Base-by-base conservation (phyloP, 2,329 filamentous ascomycete species). In the Nothophoma quercina region DNA sequence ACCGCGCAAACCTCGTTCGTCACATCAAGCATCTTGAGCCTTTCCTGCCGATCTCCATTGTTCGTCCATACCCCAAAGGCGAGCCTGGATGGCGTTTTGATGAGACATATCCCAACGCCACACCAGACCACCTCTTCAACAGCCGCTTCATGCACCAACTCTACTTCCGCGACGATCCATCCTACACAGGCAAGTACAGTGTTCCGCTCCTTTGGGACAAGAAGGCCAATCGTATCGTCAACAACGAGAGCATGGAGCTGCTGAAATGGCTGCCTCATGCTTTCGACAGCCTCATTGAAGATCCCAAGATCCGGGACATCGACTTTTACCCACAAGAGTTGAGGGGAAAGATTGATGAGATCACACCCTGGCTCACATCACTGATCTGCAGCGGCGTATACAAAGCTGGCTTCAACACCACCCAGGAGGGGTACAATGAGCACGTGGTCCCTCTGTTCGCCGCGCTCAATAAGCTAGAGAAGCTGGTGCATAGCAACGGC, bases 11-110 rank as follows among this genome's bases (percentile, higher is more conserved):
- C 59, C 71, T 88, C 9, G 76, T 84, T 7, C 78, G 84, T 5
- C 77, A 85, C 40, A 74, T 88, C 40, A 85, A 86, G 63, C 81
- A 82, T 26, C 77, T 88, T 2, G 75, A 81, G 26, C 70, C 79
- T 9, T 74, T 82, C 28, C 81, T 88, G 34, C 76, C 80, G 5
- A 63, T 86, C 16, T 85, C 82, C 1, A 75, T 88, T 4, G 85
- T 88, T 1, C 83, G 83, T 59, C 82, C 86, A 0, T 89, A 88
- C 56, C 87, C 87, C 0, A 89, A 89, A 65, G 85, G 85, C 42
- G 80, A 81, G 15, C 79, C 81, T 7, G 85, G 86, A 26, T 88
- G 84, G 83, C 76, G 78, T 23, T 88, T 89, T 60, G 81, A 84
- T 0, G 71, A 71, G 2, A 75, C 76, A 0, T 88, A 88, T 62